Base-by-base conservation (phyloP, 140 eudicot species). In the Bidens hawaiensis region DNA sequence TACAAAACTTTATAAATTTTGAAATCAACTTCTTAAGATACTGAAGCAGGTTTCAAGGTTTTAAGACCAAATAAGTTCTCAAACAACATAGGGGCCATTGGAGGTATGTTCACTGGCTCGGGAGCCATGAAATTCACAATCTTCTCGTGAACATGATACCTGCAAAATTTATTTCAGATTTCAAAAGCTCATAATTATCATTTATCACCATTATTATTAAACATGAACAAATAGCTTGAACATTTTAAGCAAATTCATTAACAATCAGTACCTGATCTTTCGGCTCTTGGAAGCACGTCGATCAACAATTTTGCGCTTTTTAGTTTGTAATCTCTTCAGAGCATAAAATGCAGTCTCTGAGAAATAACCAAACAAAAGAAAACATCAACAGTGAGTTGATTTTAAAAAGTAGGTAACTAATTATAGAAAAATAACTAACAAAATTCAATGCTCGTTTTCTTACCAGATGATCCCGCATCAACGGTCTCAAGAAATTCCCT, bases 261-360 rank as follows among this genome's bases (percentile, higher is more conserved):
- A 27, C 2, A 7, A 15, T 3, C 5, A 2, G 22, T 55, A 81
- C 96, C 99, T 74, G 68, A 93, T 87, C 78, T 93, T 87, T 23
- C 99, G 94, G 64, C 94, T 88, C 81, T 93, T 93, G 21, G 99
- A 93, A 43, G 99, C 96, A 68, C 99, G 89, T 2, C 95, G 80
- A 54, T 88, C 96, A 0, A 88, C 99, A 61, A 85, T 74, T 61
- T 93, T 93, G 10, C 94, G 81, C 34, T 88, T 93, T 77, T 93
- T 93, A 4, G 93, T 80, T 62, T 93, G 99, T 14, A 82, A 40
- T 62, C 93, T 85, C 74, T 87, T 93, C 17, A 88, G 61, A 59
- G 95, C 89, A 77, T 88, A 85, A 65, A 78, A 88, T 31, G 96
- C 96, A 5, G 82, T 48, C 76, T 85, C 96, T 85, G 96, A 65